Evolutionary conservation across 192 early-diverging fungal species (phyloP).

Genomic region (Backusella luteola): DNA sequence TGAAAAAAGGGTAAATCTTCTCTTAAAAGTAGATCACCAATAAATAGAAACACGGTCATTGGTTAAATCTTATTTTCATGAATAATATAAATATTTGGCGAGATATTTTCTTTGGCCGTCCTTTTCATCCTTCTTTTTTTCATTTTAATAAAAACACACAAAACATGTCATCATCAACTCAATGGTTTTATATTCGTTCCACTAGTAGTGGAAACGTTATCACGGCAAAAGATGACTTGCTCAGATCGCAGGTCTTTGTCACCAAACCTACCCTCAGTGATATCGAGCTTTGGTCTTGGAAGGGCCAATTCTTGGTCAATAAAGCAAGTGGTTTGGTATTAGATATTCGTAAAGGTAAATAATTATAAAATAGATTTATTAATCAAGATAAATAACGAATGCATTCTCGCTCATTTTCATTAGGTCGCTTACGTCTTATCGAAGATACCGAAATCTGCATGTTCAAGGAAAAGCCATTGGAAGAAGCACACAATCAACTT

Average conservation of each 20-base stretch:
- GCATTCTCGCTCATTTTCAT: not conserved
- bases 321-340: slow-evolving; percentile 32
- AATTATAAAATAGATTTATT: no score
- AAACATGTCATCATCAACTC: slow-evolving; percentile 1
- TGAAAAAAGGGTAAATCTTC: not conserved
- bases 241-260: slow-evolving; percentile 24
- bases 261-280: slow-evolving; percentile 13
- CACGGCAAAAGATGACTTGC: not conserved
- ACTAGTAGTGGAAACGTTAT: slow-evolving; percentile 25
- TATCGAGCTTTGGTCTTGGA: slow-evolving; percentile 33
- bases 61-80: not conserved
- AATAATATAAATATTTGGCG: not conserved
- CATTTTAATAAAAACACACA: not conserved
- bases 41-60: not conserved
- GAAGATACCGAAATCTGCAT: slow-evolving; percentile 41
- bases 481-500: slow-evolving; percentile 28
- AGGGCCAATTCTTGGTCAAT: slow-evolving; percentile 28
- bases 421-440: slow-evolving; percentile 38
- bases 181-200: slow-evolving; percentile 38
- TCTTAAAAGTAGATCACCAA: not conserved
- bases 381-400: no score
- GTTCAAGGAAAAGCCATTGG: slow-evolving; percentile 20
- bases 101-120: not conserved
- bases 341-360: slow-evolving; percentile 39
- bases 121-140: not conserved